Conservation (phyloP, 2,329 filamentous ascomycete species). For the Macrophomina tecta region DNA sequence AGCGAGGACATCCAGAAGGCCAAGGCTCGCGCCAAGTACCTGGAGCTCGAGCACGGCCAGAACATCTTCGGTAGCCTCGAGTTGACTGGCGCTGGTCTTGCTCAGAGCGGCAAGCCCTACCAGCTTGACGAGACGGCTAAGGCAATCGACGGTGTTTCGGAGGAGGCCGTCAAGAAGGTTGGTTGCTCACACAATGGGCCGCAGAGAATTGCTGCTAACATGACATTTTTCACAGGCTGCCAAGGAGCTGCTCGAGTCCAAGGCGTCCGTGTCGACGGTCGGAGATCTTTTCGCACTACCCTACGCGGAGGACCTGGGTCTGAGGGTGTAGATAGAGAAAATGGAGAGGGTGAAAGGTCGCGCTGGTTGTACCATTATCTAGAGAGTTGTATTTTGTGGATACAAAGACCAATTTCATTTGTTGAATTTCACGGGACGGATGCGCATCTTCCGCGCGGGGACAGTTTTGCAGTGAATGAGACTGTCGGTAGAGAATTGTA, state of each 20-base stretch:
- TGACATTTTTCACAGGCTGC: slow-evolving; percentile 66
- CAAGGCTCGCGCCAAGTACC: slow-evolving; percentile 90
- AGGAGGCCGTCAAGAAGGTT: slow-evolving; percentile 85
- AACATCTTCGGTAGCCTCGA: slow-evolving; percentile 78
- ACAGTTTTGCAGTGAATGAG: neutral
- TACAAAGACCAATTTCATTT: slow-evolving; percentile 41
- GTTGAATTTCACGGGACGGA: slow-evolving; percentile 29
- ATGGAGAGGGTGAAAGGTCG: slow-evolving; percentile 32
- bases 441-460: too few relatives aligned
- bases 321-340: slow-evolving; percentile 78
- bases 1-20: slow-evolving; percentile 93
- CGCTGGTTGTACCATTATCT: slow-evolving; percentile 48
- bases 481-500: neutral
- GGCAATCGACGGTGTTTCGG: slow-evolving; percentile 79
- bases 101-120: slow-evolving; percentile 81
- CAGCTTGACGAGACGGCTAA: slow-evolving; percentile 82
- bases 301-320: slow-evolving; percentile 90
- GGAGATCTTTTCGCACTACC: slow-evolving; percentile 92
- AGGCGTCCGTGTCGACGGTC: slow-evolving; percentile 86
- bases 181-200: slow-evolving; percentile 46
- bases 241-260: slow-evolving; percentile 84
- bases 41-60: slow-evolving; percentile 82
- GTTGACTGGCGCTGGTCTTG: slow-evolving; percentile 81
- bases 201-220: slow-evolving; percentile 32
- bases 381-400: slow-evolving; percentile 40